phyloP scores from a whole-genome alignment of 2,329 filamentous ascomycete genomes.

The Bertia moriformis region DNA sequence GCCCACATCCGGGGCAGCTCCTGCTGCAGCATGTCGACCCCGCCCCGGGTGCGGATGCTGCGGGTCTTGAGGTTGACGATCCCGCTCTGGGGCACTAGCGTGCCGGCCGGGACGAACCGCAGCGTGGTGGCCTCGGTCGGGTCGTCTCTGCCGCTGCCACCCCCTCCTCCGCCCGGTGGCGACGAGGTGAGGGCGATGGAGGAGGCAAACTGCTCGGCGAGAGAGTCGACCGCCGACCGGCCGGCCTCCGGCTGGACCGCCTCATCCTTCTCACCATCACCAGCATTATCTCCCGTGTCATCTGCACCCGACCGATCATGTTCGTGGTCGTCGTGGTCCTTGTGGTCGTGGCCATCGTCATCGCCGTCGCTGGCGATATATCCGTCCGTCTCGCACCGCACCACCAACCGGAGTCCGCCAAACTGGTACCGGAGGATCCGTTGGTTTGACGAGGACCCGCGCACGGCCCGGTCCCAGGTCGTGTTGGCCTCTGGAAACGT shows the following conservation, averaged over 20 bases:
- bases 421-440: constrained; percentile 44
- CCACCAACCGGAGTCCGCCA: constrained; percentile 29
- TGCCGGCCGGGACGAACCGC: not conserved
- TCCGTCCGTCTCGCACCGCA: constrained; percentile 45
- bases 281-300: no score
- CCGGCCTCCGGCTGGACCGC: not conserved
- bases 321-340: no score
- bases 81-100: not conserved
- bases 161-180: no score
- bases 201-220: no score
- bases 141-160: no score
- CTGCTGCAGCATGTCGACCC: not conserved
- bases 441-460: constrained; percentile 44
- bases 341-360: no score
- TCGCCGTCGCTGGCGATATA: no score
- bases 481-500: constrained; percentile 55
- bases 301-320: no score
- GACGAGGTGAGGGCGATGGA: no score
- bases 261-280: no score
- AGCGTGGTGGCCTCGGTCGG: not conserved
- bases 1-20: not conserved
- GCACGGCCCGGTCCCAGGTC: constrained; percentile 38
- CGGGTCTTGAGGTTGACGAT: not conserved
- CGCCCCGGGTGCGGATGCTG: not conserved
- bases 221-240: no score